Evolutionary conservation across 2,329 filamentous ascomycete species (phyloP).

Genomic region (Hypoxylon rubiginosum): DNA sequence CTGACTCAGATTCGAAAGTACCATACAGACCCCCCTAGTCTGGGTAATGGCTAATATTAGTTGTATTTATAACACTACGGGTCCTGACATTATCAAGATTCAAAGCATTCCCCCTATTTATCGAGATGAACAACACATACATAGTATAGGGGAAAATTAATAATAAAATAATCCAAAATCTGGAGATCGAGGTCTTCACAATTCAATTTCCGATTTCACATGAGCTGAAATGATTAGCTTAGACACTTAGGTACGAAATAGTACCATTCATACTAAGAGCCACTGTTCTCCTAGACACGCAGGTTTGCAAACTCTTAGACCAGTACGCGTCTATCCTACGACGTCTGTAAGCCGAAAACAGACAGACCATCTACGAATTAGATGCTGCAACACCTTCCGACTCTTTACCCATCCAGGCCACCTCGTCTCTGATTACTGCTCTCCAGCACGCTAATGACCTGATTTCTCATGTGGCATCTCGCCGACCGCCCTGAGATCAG

Average conservation of each 20-base stretch:
- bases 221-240: slow-evolving; percentile 5
- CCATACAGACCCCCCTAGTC: not conserved
- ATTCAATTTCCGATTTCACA: not conserved
- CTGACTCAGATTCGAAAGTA: not conserved
- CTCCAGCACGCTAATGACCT: slow-evolving; percentile 39
- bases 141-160: too few species aligned
- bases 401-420: slow-evolving; percentile 17
- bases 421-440: slow-evolving; percentile 32
- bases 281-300: not conserved
- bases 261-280: slow-evolving; percentile 17
- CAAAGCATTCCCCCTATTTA: not conserved
- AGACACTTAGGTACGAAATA: too few species aligned
- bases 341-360: not conserved
- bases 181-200: not conserved
- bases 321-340: not conserved
- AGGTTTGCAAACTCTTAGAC: not conserved
- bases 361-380: slow-evolving; percentile 7
- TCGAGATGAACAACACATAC: not conserved
- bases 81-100: too few species aligned
- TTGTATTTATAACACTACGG: too few species aligned
- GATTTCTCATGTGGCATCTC: slow-evolving; percentile 54
- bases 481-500: slow-evolving; percentile 66
- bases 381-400: slow-evolving; percentile 8
- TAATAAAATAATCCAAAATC: too few species aligned
- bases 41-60: too few species aligned